Evolutionary conservation across 2,329 filamentous ascomycete species (phyloP), one percentile per base, ranked within the genome.

Genomic region (Monosporascus sp.): DNA sequence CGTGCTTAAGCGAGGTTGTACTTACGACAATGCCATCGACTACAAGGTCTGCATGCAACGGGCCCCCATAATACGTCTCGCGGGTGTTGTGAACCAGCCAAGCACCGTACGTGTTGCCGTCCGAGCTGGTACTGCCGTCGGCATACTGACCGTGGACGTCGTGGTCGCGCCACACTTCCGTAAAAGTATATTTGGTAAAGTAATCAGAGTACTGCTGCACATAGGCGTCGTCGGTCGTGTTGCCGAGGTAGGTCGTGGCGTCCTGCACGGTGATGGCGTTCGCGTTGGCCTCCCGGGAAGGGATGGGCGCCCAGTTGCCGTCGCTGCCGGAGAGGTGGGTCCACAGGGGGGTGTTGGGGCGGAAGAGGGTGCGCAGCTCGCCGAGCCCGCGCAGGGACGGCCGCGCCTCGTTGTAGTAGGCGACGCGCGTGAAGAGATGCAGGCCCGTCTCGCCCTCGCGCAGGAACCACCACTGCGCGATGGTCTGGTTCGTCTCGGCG

Each of bases 131-230:
- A 11, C 70, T 73, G 1, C 79, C 79, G 63, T 80, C 78, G 0
- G 75, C 73, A 58, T 73, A 82, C 43, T 55, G 59, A 0, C 82
- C 82, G 57, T 85, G 81, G 0, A 79, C 81, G 45, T 74, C 72
- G 51, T 84, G 79, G 48, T 84, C 75, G 48, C 81, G 72, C 80
- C 81, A 85, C 1, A 72, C 70, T 54, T 82, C 80, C 1, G 75
- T 71, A 55, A 86, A 85, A 0, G 79, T 84, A 60, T 87, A 87
- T 62, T 87, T 87, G 20, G 83, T 86, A 58, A 85, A 87, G 64
- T 84, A 86, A 43, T 84, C 78, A 1, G 78, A 74, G 52, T 79
- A 75, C 46, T 81, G 68, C 28, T 74, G 63, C 0, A 82, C 79
- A 59, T 86, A 86, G 0, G 78, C 70, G 60, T 83, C 79, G 11